Base-by-base conservation (phyloP, 1,284 basidiomycete species). In the Fistulinella cinereoalba region DNA sequence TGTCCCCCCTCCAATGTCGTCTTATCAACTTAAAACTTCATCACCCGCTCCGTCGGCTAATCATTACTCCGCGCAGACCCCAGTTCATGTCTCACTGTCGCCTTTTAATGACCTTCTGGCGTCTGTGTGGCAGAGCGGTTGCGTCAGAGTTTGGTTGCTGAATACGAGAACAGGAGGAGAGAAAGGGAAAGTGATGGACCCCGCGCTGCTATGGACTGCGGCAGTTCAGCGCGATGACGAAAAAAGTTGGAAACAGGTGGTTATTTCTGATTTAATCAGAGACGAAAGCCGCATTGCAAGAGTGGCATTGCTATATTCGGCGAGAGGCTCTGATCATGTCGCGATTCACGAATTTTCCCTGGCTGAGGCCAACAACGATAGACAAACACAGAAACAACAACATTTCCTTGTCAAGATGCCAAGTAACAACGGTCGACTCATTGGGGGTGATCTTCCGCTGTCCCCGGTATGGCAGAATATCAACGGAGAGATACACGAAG, bases 1-100 rank as follows among this genome's bases (percentile, higher is more conserved):
- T 62, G 80, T 96, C 1, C 96, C 96, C 4, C 96, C 96, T 16
- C 97, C 96, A 0, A 97, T 98, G 94, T 88, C 85, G 0, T 85
- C 92, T 1, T 76, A 78, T 60, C 75, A 80, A 45, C 76, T 97
- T 42, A 32, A 70, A 18, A 61, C 81, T 22, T 56, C 58, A 3
- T 49, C 47, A 13, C 56, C 59, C 34, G 33, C 54, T 25, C 18
- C 38, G 22, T 47, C 56, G 6, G 41, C 45, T 0, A 48, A 53
- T 9, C 42, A 16, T 16, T 16, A 22, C 16, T 37, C 34, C 3
- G 19, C 27, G 6, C 38, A 46, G 22, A 51, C 58, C 66, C 89
- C 91, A 0, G 66, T 84, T 3, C 84, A 95, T 61, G 68, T 83
- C 4, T 71, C 83, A 2, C 83, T 92, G 51, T 83, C 85, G 0